These are phyloP conservation scores for Microsporum audouinii DNA, from an alignment of 2,329 filamentous ascomycete species.

Conservation along the genomic window DNA sequence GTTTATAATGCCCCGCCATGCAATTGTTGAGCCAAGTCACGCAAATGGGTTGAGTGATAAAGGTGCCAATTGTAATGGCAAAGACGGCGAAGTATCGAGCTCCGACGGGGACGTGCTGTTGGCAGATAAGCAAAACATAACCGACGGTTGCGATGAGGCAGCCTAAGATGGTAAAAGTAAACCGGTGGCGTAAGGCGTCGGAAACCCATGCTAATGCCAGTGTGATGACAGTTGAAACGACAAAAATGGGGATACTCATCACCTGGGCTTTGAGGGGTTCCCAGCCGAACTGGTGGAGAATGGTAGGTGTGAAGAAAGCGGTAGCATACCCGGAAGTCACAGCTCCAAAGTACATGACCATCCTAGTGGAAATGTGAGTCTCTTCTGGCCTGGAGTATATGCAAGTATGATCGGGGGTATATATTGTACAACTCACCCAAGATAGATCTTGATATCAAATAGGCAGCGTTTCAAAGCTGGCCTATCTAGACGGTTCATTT, in stretches of 20 bases:
- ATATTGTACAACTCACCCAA: constrained; percentile 6
- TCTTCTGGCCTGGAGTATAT: background rate
- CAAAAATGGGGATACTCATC: constrained; percentile 44
- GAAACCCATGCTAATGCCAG: constrained; percentile 41
- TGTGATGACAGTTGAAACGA: constrained; percentile 52
- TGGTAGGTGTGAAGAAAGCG: constrained; percentile 35
- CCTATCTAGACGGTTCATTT: constrained; percentile 45
- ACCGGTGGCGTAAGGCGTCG: constrained; percentile 43
- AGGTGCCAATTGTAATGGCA: constrained; percentile 44
- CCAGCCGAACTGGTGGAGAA: constrained; percentile 44
- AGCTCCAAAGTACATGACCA: constrained; percentile 55
- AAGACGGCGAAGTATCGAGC: constrained; percentile 46
- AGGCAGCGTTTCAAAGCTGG: constrained; percentile 39
- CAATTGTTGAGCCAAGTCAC: constrained; percentile 49
- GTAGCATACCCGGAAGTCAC: constrained; percentile 38
- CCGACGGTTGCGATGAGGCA: constrained; percentile 42
- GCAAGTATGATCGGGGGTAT: background rate
- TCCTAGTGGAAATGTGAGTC: constrained; percentile 17
- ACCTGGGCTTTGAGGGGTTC: constrained; percentile 41
- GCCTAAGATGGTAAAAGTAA: constrained; percentile 43
- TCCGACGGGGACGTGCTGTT: constrained; percentile 36
- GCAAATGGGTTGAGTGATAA: constrained; percentile 44
- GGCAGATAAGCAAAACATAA: constrained; percentile 45
- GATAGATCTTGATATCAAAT: constrained; percentile 31
- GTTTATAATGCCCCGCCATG: constrained; percentile 48